phyloP scores from a whole-genome alignment of 177 flowering plant genomes.

The Vitis hybrid region DNA sequence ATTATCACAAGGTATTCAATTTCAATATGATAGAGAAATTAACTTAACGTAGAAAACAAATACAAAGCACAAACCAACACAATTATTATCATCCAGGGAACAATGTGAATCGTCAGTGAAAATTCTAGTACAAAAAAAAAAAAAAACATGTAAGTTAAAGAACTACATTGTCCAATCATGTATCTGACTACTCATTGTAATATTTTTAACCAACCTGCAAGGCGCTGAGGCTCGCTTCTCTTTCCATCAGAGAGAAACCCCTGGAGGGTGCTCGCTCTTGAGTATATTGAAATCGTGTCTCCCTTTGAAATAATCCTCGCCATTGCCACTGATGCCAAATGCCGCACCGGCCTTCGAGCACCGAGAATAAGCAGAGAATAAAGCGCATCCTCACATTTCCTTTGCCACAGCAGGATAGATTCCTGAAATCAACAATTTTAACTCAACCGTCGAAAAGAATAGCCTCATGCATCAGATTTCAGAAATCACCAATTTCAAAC shows the following conservation, averaged over 20 bases:
- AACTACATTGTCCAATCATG: too few species aligned
- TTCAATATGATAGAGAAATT: too few species aligned
- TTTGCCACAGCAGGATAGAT: slow-evolving; percentile 78
- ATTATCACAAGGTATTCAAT: too few species aligned
- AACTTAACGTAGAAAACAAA: too few species aligned
- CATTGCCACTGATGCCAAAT: slow-evolving; percentile 93
- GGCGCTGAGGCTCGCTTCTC: slow-evolving; percentile 65
- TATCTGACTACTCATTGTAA: slow-evolving; percentile 1
- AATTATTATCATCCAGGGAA: too few species aligned
- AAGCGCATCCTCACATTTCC: slow-evolving; percentile 95
- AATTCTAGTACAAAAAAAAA: too few species aligned
- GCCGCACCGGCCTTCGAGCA: slow-evolving; percentile 88
- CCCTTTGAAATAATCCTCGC: slow-evolving; percentile 76
- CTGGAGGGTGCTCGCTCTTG: slow-evolving; percentile 88
- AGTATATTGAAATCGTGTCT: slow-evolving; percentile 89
- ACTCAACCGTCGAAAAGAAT: not conserved
- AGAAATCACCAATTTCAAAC: not conserved
- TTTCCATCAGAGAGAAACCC: slow-evolving; percentile 95
- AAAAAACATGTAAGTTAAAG: too few species aligned
- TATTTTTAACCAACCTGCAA: slow-evolving; percentile 66
- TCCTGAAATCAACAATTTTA: slow-evolving; percentile 47
- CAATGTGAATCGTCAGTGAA: too few species aligned
- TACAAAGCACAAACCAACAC: too few species aligned
- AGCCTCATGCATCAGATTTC: not conserved
- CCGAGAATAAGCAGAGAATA: slow-evolving; percentile 82